Evolutionary conservation across 495 filamentous ascomycete species (phyloP), one percentile per base, ranked within the genome.

Genomic region (Beverwykella pulmonaria): DNA sequence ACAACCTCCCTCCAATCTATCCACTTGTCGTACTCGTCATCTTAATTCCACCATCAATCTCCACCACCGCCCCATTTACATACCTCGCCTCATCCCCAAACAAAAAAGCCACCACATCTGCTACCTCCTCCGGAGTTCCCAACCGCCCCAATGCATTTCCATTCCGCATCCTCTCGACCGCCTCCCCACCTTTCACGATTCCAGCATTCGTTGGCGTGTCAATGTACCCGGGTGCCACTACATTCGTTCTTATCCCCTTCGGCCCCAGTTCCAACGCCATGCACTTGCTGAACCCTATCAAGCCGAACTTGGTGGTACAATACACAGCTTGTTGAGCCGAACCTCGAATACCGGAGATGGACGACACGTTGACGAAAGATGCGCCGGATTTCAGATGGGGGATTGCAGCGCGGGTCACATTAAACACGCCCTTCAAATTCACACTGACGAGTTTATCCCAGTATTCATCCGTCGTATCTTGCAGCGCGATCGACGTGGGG

Each of bases 51-150:
- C 79, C 79, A 67, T 79, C 80, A 48, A 86, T 77, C 70, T 83
- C 82, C 20, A 84, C 77, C 29, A 86, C 75, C 62, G 79, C 79
- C 1, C 83, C 83, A 73, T 81, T 85, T 78, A 86, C 78, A 71
- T 81, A 84, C 71, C 79, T 44, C 8, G 39, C 39, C 39, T 44
- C 39, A 2, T 44, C 39, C 39, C 19, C 39, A n/a, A 44, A 44
- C 39, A 44, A 44, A 44, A 44, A 44, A 3, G 39, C 39, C 14
- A 82, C 81, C 57, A 84, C 80, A 52, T 80, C 78, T 12, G 82
- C 81, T 26, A 85, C 77, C 72, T 86, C 83, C 52, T 81, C 82
- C 6, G 81, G 75, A 19, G 77, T 78, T 2, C 83, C 83, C 68
- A 83, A 75, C 50, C 82, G 75, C 47, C 81, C 81, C 41, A 86